phyloP scores from a whole-genome alignment of 495 filamentous ascomycete genomes.

The Chaetomium fimeti region DNA sequence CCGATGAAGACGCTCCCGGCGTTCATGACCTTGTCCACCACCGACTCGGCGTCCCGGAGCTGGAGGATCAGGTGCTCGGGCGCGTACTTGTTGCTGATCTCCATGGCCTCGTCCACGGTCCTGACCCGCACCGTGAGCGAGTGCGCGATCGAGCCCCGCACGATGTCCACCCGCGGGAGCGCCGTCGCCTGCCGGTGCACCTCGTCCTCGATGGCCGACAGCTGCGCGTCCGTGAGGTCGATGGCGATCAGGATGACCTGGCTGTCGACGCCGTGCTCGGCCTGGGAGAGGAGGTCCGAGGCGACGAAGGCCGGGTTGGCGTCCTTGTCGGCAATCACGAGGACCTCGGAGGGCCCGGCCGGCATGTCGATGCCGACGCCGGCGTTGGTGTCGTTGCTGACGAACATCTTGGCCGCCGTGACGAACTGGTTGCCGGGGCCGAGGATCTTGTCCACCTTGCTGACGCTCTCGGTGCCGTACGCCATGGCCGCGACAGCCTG shows the following conservation, averaged over 20 bases:
- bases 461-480: constrained; percentile 78
- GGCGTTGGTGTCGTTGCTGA: constrained; percentile 92
- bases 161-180: constrained; percentile 87
- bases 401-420: constrained; percentile 96
- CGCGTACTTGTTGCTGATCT: constrained; percentile 88
- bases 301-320: constrained; percentile 95
- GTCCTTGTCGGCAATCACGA: constrained; percentile 88
- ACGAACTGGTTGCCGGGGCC: constrained; percentile 98
- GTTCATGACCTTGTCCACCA: constrained; percentile 80
- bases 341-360: constrained; percentile 91
- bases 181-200: constrained; percentile 85
- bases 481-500: constrained; percentile 93
- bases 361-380: constrained; percentile 98
- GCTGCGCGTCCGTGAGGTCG: constrained; percentile 65
- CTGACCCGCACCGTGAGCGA: constrained; percentile 83
- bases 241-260: constrained; percentile 93
- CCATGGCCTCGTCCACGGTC: constrained; percentile 79
- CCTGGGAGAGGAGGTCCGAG: constrained; percentile 89
- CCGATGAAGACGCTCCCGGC: constrained; percentile 95
- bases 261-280: constrained; percentile 92
- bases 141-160: constrained; percentile 85
- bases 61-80: constrained; percentile 97
- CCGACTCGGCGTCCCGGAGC: constrained; percentile 65
- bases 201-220: constrained; percentile 84
- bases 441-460: constrained; percentile 97